phyloP scores from a whole-genome alignment of 164 flowering plant species.

The Vitis riparia region DNA sequence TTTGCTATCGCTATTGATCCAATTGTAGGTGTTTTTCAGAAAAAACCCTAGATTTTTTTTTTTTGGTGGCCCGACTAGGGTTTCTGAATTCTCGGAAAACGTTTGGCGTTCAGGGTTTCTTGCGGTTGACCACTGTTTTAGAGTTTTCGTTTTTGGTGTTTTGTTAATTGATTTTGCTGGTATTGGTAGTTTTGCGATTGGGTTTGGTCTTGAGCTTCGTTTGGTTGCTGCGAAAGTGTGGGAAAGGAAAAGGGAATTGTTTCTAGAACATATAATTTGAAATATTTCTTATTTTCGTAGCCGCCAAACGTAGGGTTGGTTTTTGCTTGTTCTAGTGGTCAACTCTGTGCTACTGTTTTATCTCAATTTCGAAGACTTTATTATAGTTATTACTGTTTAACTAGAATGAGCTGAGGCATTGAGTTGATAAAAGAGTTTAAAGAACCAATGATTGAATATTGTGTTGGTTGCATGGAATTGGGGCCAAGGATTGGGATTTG shows the following conservation, averaged over 20 bases:
- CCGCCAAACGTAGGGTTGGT: background rate
- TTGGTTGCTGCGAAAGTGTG: too few relatives aligned
- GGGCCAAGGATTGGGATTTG: too few relatives aligned
- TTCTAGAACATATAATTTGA: background rate
- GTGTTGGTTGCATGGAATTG: too few relatives aligned
- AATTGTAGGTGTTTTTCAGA: background rate
- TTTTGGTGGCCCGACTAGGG: too few relatives aligned
- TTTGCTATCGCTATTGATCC: background rate
- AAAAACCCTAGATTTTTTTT: conserved; percentile 16
- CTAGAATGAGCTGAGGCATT: background rate
- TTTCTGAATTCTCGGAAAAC: too few relatives aligned
- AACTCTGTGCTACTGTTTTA: background rate
- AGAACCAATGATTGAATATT: too few relatives aligned
- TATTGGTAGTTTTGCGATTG: background rate
- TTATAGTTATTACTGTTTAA: background rate
- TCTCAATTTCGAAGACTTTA: background rate
- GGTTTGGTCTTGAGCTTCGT: background rate
- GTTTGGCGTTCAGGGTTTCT: too few relatives aligned
- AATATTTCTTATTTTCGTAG: background rate
- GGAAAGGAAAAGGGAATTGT: background rate
- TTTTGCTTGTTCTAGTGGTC: conserved; percentile 3
- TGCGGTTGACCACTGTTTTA: too few relatives aligned
- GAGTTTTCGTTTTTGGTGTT: too few relatives aligned
- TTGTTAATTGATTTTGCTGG: too few relatives aligned
- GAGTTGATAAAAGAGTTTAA: background rate